Percentiles rank a stretch among this genome's conserved stretches.
Conservation (phyloP, 202 grass and related monocot genomes). For the Carex sylvatica region DNA sequence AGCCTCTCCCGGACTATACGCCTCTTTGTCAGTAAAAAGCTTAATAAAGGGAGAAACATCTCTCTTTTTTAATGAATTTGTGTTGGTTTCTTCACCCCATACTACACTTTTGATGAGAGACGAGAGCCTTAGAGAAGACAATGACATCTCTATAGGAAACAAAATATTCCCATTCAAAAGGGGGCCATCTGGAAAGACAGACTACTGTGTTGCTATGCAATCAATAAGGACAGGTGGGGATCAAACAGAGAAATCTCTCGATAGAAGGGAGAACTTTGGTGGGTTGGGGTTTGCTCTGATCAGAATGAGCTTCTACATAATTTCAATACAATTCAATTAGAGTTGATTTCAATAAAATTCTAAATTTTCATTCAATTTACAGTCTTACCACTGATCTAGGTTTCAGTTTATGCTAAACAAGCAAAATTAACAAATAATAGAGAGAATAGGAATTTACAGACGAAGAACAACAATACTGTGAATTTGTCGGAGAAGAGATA, state of each 20-base stretch:
- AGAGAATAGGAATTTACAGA: background rate
- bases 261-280: too few relatives aligned
- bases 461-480: too few relatives aligned
- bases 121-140: constrained; percentile 18
- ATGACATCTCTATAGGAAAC: background rate
- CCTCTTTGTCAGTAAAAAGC: constrained; percentile 80
- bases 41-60: constrained; percentile 61
- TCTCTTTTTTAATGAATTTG: constrained; percentile 30
- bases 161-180: constrained; percentile 10
- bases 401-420: background rate
- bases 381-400: background rate
- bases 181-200: background rate
- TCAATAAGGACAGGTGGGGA: too few relatives aligned
- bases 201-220: background rate
- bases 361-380: background rate
- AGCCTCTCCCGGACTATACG: constrained; percentile 68
- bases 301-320: background rate
- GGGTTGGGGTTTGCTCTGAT: background rate
- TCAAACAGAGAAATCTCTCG: too few relatives aligned
- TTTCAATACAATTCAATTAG: background rate
- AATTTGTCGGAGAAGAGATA: too few relatives aligned
- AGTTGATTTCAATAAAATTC: background rate
- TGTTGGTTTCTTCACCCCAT: constrained; percentile 67
- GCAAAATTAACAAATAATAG: background rate
- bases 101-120: constrained; percentile 70